Evolutionary conservation across 2,329 filamentous ascomycete genomes (phyloP).

Genomic region (Magnaporthiopsis incrustans): DNA sequence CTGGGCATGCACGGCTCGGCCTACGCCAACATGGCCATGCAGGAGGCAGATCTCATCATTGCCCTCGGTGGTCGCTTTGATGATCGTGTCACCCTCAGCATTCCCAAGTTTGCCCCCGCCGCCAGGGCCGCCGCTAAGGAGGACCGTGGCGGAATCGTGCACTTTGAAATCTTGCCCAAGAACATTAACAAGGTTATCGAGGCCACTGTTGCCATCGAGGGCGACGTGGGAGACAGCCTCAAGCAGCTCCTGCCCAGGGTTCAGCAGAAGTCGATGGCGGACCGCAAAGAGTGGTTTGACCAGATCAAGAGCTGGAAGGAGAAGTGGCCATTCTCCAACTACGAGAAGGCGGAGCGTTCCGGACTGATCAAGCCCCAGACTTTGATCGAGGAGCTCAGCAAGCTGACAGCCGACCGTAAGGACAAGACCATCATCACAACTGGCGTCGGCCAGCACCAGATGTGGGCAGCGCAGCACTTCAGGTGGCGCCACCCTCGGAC

Average conservation of each 20-base stretch:
- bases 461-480: slow-evolving; percentile 98
- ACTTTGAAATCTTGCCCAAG: slow-evolving; percentile 99
- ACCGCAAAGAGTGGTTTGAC: slow-evolving; percentile 77
- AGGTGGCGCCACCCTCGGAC: slow-evolving; percentile 85
- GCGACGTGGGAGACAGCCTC: slow-evolving; percentile 79
- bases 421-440: slow-evolving; percentile 82
- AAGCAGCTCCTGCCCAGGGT: slow-evolving; percentile 66
- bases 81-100: slow-evolving; percentile 79
- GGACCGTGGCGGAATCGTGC: slow-evolving; percentile 85
- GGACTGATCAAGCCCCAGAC: slow-evolving; percentile 92
- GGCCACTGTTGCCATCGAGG: slow-evolving; percentile 90
- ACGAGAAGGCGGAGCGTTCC: slow-evolving; percentile 66
- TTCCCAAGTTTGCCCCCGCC: slow-evolving; percentile 80
- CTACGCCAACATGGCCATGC: slow-evolving; percentile 97
- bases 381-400: slow-evolving; percentile 82
- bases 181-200: slow-evolving; percentile 99
- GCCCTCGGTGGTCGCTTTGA: slow-evolving; percentile 92
- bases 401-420: slow-evolving; percentile 73
- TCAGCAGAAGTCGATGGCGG: slow-evolving; percentile 48
- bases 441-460: slow-evolving; percentile 96
- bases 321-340: slow-evolving; percentile 77
- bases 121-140: slow-evolving; percentile 80
- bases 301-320: slow-evolving; percentile 89
- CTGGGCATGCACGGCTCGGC: slow-evolving; percentile 96
- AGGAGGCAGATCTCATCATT: slow-evolving; percentile 92